Evolutionary conservation across 179 eudicot genomes (phyloP), one percentile per base, ranked within the genome.

Genomic region (Patellifolia procumbens): DNA sequence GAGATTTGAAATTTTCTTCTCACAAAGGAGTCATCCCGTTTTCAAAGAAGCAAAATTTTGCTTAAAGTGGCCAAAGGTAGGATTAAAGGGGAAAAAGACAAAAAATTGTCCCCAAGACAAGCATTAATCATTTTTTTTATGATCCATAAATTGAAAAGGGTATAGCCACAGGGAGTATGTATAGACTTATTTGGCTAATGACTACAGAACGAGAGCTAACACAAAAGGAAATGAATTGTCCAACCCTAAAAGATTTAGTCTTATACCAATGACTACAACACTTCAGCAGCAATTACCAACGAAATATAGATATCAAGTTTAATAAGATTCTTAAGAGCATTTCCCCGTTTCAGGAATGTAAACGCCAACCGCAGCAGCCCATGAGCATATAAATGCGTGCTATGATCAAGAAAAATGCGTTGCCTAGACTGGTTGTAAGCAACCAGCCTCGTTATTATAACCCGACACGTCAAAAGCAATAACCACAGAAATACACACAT

Each of bases 1-100:
- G 29, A 68, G 49, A 28, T 75, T 34, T 26, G 12, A 70, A 70
- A 26, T 45, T n/a, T n/a, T n/a, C n/a, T n/a, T n/a, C n/a, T n/a
- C n/a, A n/a, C n/a, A n/a, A n/a, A n/a, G n/a, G n/a, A 39, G 43
- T 39, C 43, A 39, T 39, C 43, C 43, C 43, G 8, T 5, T 5
- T 39, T 39, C 16, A 59, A 19, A 46, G n/a, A 26, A 51, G 52
- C 20, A 26, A 20, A 7, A 58, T 52, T 49, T 22, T 10, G 49
- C 15, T 61, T 22, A 52, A 2, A 49, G 24, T 22, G 17, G 15
- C 19, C 58, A 48, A 34, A 6, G 19, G 48, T 28, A 13, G 39
- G 29, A n/a, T n/a, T n/a, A n/a, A n/a, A n/a, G 65, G 16, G 37
- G 29, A 32, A 31, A 13, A 17, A 60, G 32, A 29, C 12, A 22